phyloP scores from a whole-genome alignment of 208 protist genomes.

The Trypanosomatidae sp. region DNA sequence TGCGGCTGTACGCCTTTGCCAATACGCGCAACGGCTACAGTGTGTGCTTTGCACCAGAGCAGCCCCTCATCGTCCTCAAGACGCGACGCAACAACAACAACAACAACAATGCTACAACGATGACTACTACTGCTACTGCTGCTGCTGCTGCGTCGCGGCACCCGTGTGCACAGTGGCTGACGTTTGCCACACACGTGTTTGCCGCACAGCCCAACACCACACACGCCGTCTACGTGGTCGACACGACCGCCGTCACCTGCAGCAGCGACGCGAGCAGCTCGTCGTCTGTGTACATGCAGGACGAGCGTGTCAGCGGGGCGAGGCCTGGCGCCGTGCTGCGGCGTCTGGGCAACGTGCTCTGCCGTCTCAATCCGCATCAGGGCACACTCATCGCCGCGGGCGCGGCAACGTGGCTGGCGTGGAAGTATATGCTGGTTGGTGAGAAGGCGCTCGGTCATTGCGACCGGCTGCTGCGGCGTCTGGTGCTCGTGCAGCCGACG shows the following conservation, averaged over 20 bases:
- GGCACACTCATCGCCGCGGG: constrained; percentile 58
- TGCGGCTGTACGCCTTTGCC: constrained; percentile 65
- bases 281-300: constrained; percentile 14
- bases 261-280: no score
- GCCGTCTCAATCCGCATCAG: constrained; percentile 58
- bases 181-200: constrained; percentile 43
- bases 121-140: not conserved
- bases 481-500: constrained; percentile 50
- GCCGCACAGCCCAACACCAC: constrained; percentile 47
- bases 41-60: constrained; percentile 55
- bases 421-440: constrained; percentile 59
- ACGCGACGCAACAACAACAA: constrained; percentile 11
- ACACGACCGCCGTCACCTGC: constrained; percentile 26
- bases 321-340: constrained; percentile 36
- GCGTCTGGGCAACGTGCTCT: constrained; percentile 43
- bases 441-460: constrained; percentile 61
- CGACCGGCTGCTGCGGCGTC: constrained; percentile 36
- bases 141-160: constrained; percentile 17
- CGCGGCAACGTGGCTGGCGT: constrained; percentile 27
- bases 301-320: constrained; percentile 29
- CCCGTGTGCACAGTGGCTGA: constrained; percentile 60
- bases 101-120: not conserved
- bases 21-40: constrained; percentile 50
- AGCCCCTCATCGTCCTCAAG: constrained; percentile 61
- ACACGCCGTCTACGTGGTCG: constrained; percentile 54